Evolutionary conservation across 1,139 yeast genomes (phyloP).

Genomic region (Martiniozyma asiatica): DNA sequence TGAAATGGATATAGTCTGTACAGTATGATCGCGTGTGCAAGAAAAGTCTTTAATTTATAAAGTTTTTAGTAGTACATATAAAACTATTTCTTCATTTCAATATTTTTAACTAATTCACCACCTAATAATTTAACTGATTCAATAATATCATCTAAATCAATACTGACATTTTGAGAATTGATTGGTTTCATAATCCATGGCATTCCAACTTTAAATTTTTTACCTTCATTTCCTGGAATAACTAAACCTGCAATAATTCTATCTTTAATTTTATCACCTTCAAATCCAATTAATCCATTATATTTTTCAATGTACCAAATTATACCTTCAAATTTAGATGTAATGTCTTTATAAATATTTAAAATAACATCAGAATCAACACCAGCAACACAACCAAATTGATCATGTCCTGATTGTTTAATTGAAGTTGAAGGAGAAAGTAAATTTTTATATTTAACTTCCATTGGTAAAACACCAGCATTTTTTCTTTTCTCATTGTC

Average conservation of each 20-base stretch:
- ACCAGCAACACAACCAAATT: slow-evolving; percentile 30
- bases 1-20: no score
- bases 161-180: slow-evolving; percentile 45
- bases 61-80: not conserved
- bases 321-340: slow-evolving; percentile 41
- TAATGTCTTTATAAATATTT: slow-evolving; percentile 42
- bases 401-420: slow-evolving; percentile 8
- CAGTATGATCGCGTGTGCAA: no score
- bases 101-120: slow-evolving; percentile 42
- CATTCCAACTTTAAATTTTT: slow-evolving; percentile 67
- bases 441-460: slow-evolving; percentile 53
- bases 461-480: slow-evolving; percentile 43
- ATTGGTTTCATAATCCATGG: slow-evolving; percentile 57
- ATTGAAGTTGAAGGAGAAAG: slow-evolving; percentile 15
- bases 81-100: slow-evolving; percentile 5
- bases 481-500: not conserved
- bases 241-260: slow-evolving; percentile 67
- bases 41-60: no score
- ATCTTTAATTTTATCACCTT: slow-evolving; percentile 28
- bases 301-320: slow-evolving; percentile 49
- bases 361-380: slow-evolving; percentile 43
- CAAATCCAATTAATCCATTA: slow-evolving; percentile 27
- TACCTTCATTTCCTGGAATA: slow-evolving; percentile 48
- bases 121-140: slow-evolving; percentile 33
- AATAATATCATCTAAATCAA: slow-evolving; percentile 22